A percentile compares a stretch with the other conserved stretches of the same genome.
Evolutionary conservation across 768 basidiomycete species (phyloP).

Genomic region (Auricularia sp.): DNA sequence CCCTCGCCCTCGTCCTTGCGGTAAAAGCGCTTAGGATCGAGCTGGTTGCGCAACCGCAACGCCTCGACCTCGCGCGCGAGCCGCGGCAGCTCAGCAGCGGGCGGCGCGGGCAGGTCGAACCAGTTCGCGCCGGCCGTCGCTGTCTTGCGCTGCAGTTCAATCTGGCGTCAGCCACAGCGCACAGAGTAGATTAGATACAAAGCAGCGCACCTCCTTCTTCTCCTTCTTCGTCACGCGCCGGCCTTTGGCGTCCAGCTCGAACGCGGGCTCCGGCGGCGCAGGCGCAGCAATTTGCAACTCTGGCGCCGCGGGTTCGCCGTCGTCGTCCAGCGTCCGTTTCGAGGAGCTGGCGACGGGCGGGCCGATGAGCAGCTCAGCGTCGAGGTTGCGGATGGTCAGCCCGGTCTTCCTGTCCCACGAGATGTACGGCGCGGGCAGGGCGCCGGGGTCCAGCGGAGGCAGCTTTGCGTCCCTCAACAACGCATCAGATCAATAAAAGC

Average conservation of each 20-base stretch:
- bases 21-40: slow-evolving; percentile 90
- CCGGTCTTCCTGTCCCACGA: neutral
- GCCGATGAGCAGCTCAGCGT: neutral
- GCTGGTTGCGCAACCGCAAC: slow-evolving; percentile 71
- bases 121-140: slow-evolving; percentile 71
- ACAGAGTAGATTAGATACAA: neutral
- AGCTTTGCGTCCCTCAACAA: neutral
- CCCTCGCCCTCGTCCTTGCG: slow-evolving; percentile 78
- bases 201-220: slow-evolving; percentile 6
- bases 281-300: neutral
- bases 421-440: neutral
- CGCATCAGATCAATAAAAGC: neutral
- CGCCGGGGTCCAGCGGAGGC: neutral
- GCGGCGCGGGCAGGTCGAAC: slow-evolving; percentile 82
- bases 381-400: neutral
- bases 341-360: slow-evolving; percentile 35
- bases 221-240: neutral
- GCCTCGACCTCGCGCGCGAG: slow-evolving; percentile 82
- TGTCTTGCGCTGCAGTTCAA: slow-evolving; percentile 41
- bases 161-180: neutral
- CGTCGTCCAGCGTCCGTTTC: slow-evolving; percentile 50
- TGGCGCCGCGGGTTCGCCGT: slow-evolving; percentile 42
- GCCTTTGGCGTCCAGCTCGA: neutral
- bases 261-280: neutral
- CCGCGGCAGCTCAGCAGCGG: slow-evolving; percentile 67